These are phyloP conservation scores for Spongiforma sp. DNA, from an alignment of 1,284 basidiomycete species.

Conservation along the genomic window DNA sequence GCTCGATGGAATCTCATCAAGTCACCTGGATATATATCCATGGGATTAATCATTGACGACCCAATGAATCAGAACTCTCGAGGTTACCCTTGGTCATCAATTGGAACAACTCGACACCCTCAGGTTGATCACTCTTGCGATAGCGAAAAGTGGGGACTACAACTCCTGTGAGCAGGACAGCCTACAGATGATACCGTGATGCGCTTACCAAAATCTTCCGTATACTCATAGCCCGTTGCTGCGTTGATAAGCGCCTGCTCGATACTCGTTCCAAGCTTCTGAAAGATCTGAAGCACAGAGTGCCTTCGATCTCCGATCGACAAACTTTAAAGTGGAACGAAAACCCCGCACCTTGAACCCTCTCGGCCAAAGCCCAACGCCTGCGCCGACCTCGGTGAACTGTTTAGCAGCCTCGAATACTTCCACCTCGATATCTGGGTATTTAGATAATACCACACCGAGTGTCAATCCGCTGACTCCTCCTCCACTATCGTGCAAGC, in stretches of 20 bases:
- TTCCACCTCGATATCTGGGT: conserved; percentile 55
- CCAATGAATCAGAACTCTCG: neutral
- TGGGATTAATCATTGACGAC: neutral
- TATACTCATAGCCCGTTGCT: conserved; percentile 42
- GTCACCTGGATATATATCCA: conserved; percentile 38
- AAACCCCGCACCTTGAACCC: conserved; percentile 29
- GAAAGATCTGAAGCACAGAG: conserved; percentile 43
- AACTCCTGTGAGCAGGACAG: conserved; percentile 9
- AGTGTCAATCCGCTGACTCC: conserved; percentile 55
- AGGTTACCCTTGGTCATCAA: conserved; percentile 50
- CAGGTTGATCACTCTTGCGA: conserved; percentile 54
- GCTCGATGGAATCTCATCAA: conserved; percentile 48
- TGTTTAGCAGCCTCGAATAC: conserved; percentile 56
- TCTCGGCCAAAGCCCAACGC: conserved; percentile 57
- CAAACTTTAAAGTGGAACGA: neutral
- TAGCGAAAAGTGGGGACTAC: conserved; percentile 50
- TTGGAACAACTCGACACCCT: conserved; percentile 51
- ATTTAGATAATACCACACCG: conserved; percentile 52
- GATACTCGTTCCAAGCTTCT: conserved; percentile 48
- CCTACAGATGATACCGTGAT: neutral
- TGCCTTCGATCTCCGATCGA: conserved; percentile 3
- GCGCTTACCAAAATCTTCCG: conserved; percentile 43
- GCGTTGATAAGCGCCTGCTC: conserved; percentile 49
- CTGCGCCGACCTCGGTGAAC: conserved; percentile 59
- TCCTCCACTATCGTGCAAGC: conserved; percentile 44